These are phyloP conservation scores for Acacia melanoxylon DNA, from an alignment of 306 rosid species.

Conservation along the genomic window DNA sequence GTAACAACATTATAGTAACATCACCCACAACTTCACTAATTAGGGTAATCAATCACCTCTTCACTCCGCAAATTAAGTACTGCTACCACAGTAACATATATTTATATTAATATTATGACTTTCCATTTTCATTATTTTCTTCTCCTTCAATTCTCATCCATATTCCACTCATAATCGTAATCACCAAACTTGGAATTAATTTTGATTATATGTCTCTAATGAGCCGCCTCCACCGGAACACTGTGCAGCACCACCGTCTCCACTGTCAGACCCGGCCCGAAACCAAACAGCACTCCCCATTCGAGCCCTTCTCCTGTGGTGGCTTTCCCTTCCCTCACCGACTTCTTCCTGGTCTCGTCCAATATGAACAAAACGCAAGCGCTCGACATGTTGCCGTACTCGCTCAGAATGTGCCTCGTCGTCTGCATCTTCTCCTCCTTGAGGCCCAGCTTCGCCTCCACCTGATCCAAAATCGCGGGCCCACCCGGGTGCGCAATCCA, in stretches of 20 bases:
- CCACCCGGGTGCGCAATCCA: conserved; percentile 78
- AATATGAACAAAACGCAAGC: conserved; percentile 55
- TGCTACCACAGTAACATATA: background rate
- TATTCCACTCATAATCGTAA: background rate
- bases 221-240: conserved; percentile 6
- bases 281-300: conserved; percentile 63
- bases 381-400: conserved; percentile 65
- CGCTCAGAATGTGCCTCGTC: conserved; percentile 48
- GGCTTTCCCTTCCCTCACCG: conserved; percentile 37
- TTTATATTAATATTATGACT: background rate
- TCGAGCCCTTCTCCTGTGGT: conserved; percentile 58
- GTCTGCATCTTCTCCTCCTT: conserved; percentile 46
- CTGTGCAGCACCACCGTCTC: conserved; percentile 56
- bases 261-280: conserved; percentile 61
- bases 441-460: conserved; percentile 46
- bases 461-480: conserved; percentile 64
- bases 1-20: background rate
- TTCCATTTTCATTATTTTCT: background rate
- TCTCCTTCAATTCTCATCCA: too few relatives aligned
- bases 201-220: background rate
- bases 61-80: background rate
- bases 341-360: conserved; percentile 51
- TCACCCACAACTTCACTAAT: background rate
- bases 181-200: background rate
- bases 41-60: background rate